phyloP scores from a whole-genome alignment of 1,284 basidiomycete genomes.

The Ustilago bromivora region DNA sequence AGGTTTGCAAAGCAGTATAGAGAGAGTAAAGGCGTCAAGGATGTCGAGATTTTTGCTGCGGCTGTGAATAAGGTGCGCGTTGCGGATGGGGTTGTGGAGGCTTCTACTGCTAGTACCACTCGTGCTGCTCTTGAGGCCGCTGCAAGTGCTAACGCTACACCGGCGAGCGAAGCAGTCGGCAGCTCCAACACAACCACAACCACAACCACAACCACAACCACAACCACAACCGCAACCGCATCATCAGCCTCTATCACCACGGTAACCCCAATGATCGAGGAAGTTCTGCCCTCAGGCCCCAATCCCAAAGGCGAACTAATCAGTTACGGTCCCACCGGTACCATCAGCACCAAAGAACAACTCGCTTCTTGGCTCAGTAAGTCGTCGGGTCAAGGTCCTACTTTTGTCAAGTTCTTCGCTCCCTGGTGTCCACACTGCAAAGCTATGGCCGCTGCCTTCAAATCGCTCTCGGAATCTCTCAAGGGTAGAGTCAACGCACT shows the following conservation, averaged over 20 bases:
- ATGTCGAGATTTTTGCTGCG: conserved; percentile 18
- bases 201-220: conserved; percentile 6
- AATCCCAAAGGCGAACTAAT: conserved; percentile 58
- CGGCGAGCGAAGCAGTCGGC: conserved; percentile 8
- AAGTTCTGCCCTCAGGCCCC: conserved; percentile 44
- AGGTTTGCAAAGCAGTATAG: conserved; percentile 51
- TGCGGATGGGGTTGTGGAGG: conserved; percentile 10
- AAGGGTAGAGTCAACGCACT: conserved; percentile 63
- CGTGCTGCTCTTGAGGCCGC: conserved; percentile 8
- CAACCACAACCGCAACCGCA: conserved; percentile 2
- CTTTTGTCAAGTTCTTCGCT: conserved; percentile 68
- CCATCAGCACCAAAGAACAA: conserved; percentile 44
- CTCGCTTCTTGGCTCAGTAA: conserved; percentile 54
- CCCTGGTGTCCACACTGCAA: conserved; percentile 69
- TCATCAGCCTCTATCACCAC: conserved; percentile 14
- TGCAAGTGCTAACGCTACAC: conserved; percentile 5
- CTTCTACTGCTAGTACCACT: conserved; percentile 5
- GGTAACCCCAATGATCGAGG: conserved; percentile 13
- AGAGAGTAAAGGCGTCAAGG: conserved; percentile 43
- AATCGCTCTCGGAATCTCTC: conserved; percentile 50
- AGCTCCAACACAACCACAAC: conserved; percentile 2
- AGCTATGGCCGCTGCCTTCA: conserved; percentile 62
- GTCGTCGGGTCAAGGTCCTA: conserved; percentile 57
- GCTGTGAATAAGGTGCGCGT: conserved; percentile 6
- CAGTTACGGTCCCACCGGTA: conserved; percentile 48